These are phyloP conservation scores for Pelargonium cotyledonis DNA, from an alignment of 441 rosid genomes.

Conservation along the genomic window DNA sequence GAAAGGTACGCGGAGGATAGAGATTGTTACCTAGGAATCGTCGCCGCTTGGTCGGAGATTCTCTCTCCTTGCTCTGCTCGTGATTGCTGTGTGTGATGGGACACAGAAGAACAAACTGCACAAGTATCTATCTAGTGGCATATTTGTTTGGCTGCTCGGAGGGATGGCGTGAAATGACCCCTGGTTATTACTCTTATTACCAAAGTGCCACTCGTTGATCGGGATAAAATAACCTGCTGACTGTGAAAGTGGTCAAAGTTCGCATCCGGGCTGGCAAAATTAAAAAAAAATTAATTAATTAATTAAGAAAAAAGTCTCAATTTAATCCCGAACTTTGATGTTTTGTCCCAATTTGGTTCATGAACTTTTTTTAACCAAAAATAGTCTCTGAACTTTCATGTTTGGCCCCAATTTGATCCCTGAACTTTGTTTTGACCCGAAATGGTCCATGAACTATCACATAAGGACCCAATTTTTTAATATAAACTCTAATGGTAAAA, in stretches of 20 bases:
- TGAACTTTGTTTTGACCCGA: no score
- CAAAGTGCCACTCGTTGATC: not conserved
- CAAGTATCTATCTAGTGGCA: not conserved
- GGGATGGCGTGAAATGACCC: not conserved
- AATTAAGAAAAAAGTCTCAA: no score
- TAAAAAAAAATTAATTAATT: no score
- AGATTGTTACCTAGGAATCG: not conserved
- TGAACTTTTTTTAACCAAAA: no score
- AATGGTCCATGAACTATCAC: no score
- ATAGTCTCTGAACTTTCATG: no score
- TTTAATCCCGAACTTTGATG: no score
- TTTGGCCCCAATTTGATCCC: no score
- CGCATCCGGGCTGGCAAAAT: not conserved
- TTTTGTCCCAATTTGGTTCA: no score
- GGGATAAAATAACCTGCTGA: not conserved
- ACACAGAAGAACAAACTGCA: no score
- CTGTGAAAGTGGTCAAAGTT: not conserved
- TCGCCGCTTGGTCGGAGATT: not conserved
- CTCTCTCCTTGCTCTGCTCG: slow-evolving; percentile 1
- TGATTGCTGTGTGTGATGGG: not conserved
- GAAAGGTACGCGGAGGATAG: not conserved
- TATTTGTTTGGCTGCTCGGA: not conserved
- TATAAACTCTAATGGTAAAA: no score
- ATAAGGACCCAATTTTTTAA: no score
- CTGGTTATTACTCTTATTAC: not conserved